Base-by-base conservation (phyloP, 163 green algal species). In the Coccomyxa subellipsoidea region DNA sequence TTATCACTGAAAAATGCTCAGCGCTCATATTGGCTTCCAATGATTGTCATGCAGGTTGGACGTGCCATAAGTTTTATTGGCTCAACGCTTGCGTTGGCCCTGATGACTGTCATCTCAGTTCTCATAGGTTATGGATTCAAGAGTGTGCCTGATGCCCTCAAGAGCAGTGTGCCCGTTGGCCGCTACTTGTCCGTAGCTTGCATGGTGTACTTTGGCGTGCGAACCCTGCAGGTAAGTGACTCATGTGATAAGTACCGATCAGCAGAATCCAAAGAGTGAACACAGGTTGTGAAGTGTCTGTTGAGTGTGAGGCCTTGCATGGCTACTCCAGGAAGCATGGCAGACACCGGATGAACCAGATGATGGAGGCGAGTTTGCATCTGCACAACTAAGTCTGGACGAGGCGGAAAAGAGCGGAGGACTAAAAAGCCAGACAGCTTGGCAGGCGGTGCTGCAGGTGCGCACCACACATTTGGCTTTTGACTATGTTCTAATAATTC, bases 31-130 rank as follows among this genome's bases (percentile, higher is more conserved):
- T 35, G n/a, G 18, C n/a, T 73, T 37, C 2, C 7, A 18, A 18
- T 59, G 4, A 2, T 38, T 27, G 10, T 59, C 7, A 37, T n/a
- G 10, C 76, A 81, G 76, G 83, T 97, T n/a, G 92, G 93, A 27
- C 82, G 84, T 39, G 86, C 76, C 83, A 84, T 92, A 47, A 90
- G 87, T 35, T 94, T 95, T 76, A 71, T 88, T 25, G 93, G 92
- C 34, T 92, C 90, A 15, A 38, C 92, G 7, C 69, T 84, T 4
- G 90, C 92, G 0, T 90, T 97, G 18, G 69, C 80, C 0, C 40
- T 96, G 38, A 99, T 98, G 95, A 96, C 94, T 10, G 80, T 96
- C 75, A 95, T 99, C 81, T 95, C 89, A 23, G 95, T 98, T 7
- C 90, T 70, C 76, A 98, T 99, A 54, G 95, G 95, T 32, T 85